Base-by-base conservation (phyloP, 768 basidiomycete genomes). In the Termitomyces heimii region DNA sequence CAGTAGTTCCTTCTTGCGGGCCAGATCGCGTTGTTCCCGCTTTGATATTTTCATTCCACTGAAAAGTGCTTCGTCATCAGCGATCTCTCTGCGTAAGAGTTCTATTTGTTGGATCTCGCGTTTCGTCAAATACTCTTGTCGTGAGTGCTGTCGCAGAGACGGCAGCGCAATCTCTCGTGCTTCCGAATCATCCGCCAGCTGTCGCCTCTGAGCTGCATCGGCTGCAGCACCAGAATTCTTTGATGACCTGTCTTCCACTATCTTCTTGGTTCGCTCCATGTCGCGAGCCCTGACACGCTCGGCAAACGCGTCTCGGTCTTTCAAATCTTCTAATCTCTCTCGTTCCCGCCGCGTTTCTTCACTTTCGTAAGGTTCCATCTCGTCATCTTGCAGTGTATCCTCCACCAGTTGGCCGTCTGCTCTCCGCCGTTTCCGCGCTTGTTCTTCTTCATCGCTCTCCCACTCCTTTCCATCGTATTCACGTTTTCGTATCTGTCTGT, bases 91-190 rank as follows among this genome's bases (percentile, higher is more conserved):
- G 54, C 91, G 83, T 48, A 98, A 76, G 14, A 99, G 80, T 65
- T 98, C 97, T 62, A 98, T 88, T 70, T 94, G 92, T 71, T 99
- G 97, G 35, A 89, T 76, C 76, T 99, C 97, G 66, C 97, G 89
- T 68, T 98, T 98, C 24, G 92, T 89, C 60, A 99, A 80, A 67
- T 99, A 99, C 70, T 95, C 92, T 68, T 98, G 91, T 53, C 97
- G 86, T 2, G 95, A 95, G 64, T 88, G 91, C 56, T 90, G 77
- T 42, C 97, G 85, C 7, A 98, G 78, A 13, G 84, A 85, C 0
- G 94, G 85, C 22, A 87, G 68, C 54, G 82, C 83, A 51, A 66
- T 57, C 3, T 63, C 62, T 46, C 84, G 81, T 31, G 84, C 84
- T 60, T 80, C 80, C 7, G 78, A 61, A 67, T 94, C 89, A 62